Conservation (phyloP, 805 yeast species). For the Suhomyces kilbournensis region DNA sequence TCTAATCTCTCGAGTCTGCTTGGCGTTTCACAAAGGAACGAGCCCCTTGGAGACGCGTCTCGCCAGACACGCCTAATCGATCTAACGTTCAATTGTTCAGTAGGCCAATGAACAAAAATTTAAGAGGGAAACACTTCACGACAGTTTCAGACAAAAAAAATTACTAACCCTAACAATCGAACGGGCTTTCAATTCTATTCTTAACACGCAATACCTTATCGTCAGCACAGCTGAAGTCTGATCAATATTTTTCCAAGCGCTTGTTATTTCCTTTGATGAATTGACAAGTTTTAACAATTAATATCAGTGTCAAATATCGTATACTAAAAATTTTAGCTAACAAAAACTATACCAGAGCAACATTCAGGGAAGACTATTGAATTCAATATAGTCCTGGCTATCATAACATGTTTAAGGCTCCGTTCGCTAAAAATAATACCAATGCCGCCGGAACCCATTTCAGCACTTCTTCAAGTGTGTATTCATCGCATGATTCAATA, state of each 20-base stretch:
- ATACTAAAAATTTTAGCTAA: not conserved
- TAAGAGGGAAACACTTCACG: not conserved
- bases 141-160: not conserved
- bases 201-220: not conserved
- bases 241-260: not conserved
- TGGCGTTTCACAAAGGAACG: not conserved
- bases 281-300: not conserved
- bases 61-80: slow-evolving; percentile 2
- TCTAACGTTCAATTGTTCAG: not conserved
- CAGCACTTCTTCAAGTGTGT: slow-evolving; percentile 37
- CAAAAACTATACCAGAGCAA: not conserved
- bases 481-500: slow-evolving; percentile 27
- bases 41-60: slow-evolving; percentile 2
- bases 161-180: not conserved
- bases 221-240: not conserved
- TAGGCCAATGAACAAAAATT: not conserved
- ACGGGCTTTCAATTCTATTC: not conserved
- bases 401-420: slow-evolving; percentile 6
- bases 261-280: not conserved
- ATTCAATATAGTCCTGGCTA: not conserved
- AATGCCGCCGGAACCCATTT: slow-evolving; percentile 16
- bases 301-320: not conserved
- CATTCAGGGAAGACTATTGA: not conserved
- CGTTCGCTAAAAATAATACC: not conserved
- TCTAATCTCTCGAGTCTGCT: not conserved